Base-by-base conservation (phyloP, 352 stramenopile species). In the Globisporangium polare region DNA sequence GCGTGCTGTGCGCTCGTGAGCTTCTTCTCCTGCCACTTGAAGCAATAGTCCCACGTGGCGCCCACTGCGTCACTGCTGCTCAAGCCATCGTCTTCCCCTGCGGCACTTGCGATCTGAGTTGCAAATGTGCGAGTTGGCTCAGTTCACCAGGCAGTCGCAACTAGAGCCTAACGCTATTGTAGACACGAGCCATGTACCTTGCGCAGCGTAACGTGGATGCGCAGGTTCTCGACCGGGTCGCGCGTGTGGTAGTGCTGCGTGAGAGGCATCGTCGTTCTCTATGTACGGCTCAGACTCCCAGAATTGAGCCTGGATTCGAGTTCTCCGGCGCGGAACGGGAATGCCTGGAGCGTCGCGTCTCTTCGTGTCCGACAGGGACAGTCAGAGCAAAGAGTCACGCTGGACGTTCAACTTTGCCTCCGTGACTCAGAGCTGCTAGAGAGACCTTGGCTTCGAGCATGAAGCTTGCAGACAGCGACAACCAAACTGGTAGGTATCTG, bases 171-270 rank as follows among this genome's bases (percentile, higher is more conserved):
- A 6, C 12, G 10, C 20, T 53, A 1, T 2, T 37, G 24, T 5
- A 26, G 22, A 58, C 24, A 42, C 22, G 24, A 24, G 10, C 4
- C 9, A 33, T 47, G 10, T 29, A 87, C 83, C 79, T 92, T 90
- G 46, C 80, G 79, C 22, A 85, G 69, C 2, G 71, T 78, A 24
- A 90, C 78, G 18, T 67, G 65, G 33, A 92, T 46, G 46, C 66
- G 68, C 17, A 92, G 61, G 55, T 90, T 86, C 63, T 88, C 79
- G 61, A 92, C 89, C 10, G 83, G 79, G 59, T 89, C 80, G 62
- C 75, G 75, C 47, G 83, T 83, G 75, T 90, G 81, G 63, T 90
- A 92, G 68, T 78, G 83, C 35, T 78, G 66, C 46, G 77, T 88
- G 53, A 68, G 52, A 47, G 61, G 57, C 71, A 77, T 84, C 24